Percentiles rank a stretch among this genome's conserved stretches.
Conservation (phyloP, 331 rosid genomes). For the Spiraea crenata region DNA sequence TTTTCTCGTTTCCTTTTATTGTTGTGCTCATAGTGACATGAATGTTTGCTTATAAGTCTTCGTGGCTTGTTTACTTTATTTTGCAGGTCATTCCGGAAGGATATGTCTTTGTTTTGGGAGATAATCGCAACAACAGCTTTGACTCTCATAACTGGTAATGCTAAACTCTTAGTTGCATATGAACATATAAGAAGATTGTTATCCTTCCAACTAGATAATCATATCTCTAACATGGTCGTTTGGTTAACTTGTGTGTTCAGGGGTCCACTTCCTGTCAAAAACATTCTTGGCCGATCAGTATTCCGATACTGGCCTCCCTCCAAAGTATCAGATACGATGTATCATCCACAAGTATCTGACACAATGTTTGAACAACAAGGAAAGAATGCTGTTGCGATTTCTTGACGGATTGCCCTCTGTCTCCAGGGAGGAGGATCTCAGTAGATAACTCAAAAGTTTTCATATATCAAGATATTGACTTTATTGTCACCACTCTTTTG, state of each 20-base stretch:
- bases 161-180: constrained; percentile 7
- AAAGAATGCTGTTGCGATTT: constrained; percentile 42
- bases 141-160: constrained; percentile 95
- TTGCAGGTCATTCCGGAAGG: constrained; percentile 90
- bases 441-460: constrained; percentile 13
- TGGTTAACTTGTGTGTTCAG: constrained; percentile 40
- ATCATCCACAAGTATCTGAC: constrained; percentile 24
- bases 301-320: constrained; percentile 97
- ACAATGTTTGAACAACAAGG: too few relatives aligned
- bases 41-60: constrained; percentile 9
- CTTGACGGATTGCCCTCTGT: constrained; percentile 46
- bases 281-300: constrained; percentile 84
- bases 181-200: background rate
- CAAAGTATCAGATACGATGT: constrained; percentile 45
- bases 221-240: constrained; percentile 20
- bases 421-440: constrained; percentile 24
- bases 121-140: constrained; percentile 89
- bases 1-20: background rate
- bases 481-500: constrained; percentile 23
- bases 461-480: constrained; percentile 21
- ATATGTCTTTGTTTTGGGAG: constrained; percentile 93
- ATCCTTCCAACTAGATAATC: background rate
- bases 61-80: constrained; percentile 7
- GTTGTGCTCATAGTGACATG: background rate
- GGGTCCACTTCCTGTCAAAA: constrained; percentile 92